Evolutionary conservation across 1,139 yeast species (phyloP), one percentile per base, ranked within the genome.

Genomic region (Blastobotrys raffinosifermentans): DNA sequence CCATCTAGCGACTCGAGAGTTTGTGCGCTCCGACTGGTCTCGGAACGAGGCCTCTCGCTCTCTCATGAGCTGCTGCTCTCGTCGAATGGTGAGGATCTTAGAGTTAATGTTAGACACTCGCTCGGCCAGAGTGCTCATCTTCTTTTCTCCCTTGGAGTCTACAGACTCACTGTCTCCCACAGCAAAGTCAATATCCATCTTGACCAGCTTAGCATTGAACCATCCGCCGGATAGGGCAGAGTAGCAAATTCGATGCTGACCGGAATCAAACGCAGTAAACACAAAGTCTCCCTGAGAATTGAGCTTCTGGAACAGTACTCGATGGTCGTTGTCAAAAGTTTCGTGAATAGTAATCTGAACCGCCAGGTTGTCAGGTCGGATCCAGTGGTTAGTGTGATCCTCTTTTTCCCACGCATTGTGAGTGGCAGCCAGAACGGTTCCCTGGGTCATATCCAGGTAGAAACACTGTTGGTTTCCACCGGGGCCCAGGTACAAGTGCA

Each of bases 241-340:
- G 51, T 80, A 67, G 60, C 93, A 82, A 34, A 82, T 70, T 50
- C 74, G 66, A 63, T 82, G 91, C 53, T 79, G 84, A 31, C 93
- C 93, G 23, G 77, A 67, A 34, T 77, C 86, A 34, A 76, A 64
- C 1, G 89, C 80, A 20, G 77, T 73, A 60, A 79, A 80, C 15
- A 82, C 73, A 59, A 80, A 79, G 46, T 76, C 79, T 25, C 86
- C 84, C 19, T 62, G 58, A 19, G 83, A 65, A 4, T 69, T 57
- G 11, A 78, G 76, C 53, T 72, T 73, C 58, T 79, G 86, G 53
- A 76, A 73, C 31, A 77, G 77, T 31, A 81, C 83, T 39, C 83
- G 72, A 52, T 80, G 84, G 53, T 77, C 69, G 50, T 72, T 69
- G 58, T 79, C 85, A 51, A 80, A 80, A 4, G 71, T 70, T 57